Base-by-base conservation (phyloP, 2,329 filamentous ascomycete genomes). In the Aspergillus sp. region DNA sequence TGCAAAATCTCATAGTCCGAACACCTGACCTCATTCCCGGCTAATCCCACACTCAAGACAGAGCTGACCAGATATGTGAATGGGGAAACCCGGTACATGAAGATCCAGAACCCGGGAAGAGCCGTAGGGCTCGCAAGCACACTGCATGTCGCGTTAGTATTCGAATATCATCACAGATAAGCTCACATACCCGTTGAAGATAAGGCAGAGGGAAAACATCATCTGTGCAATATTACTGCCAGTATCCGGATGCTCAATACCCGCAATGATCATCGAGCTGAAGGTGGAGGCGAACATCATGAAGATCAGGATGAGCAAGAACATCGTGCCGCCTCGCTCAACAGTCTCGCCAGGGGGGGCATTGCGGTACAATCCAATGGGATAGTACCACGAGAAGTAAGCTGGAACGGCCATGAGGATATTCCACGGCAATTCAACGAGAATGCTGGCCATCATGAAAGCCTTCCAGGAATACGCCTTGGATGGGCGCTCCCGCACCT, bases 21-120 rank as follows among this genome's bases (percentile, higher is more conserved):
- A 50, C 72, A 75, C 7, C 61, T 19, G 7, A 72, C 67, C 0
- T 56, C 50, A 2, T 65, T 60, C 2, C 64, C 64, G 0, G 66
- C 53, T 1, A 74, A 44, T 1, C 72, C 72, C 0, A 66, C 69
- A 0, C 70, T 66, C 7, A 73, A 55, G 14, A 78, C 67, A 2
- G 71, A 64, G n/a, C 72, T 71, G 4, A 78, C 73, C 3, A 77
- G 70, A 49, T 89, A 89, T 0, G 84, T 88, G 54, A 88, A 85
- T 0, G 85, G 86, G 0, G 80, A 84, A 10, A 84, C 76, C 21
- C 83, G 79, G 69, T 89, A 88, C 87, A 90, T 90, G 73, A 89
- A 90, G 55, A 84, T 83, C 88, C 88, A 91, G 74, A 91, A 91
- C 0, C 82, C 78, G 0, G 88, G 87, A 1, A 91, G 76, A 0